Evolutionary conservation across 768 basidiomycete species (phyloP).

Genomic region (Termitomyces sp.): DNA sequence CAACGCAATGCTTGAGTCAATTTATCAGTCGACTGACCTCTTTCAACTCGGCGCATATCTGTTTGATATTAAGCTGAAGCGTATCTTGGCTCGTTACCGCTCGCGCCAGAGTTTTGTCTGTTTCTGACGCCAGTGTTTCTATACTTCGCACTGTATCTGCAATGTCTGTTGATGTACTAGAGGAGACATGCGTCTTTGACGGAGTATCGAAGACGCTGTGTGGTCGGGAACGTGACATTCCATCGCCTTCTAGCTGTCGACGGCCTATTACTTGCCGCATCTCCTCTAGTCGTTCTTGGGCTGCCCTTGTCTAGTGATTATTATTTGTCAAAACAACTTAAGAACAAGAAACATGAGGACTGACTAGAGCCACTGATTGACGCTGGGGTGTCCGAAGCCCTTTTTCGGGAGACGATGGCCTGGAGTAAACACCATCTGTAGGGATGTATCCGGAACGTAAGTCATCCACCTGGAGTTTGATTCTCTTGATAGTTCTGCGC

Average conservation of each 20-base stretch:
- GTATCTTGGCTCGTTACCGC: slow-evolving; percentile 50
- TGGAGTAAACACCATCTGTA: slow-evolving; percentile 29
- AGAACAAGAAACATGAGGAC: slow-evolving; percentile 7
- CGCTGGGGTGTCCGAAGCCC: slow-evolving; percentile 42
- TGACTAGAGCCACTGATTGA: slow-evolving; percentile 35
- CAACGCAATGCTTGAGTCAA: background rate
- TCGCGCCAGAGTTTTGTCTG: slow-evolving; percentile 48
- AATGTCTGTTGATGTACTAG: slow-evolving; percentile 15
- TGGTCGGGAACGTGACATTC: slow-evolving; percentile 41
- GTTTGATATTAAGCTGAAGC: slow-evolving; percentile 45
- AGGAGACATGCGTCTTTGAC: slow-evolving; percentile 7
- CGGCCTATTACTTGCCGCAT: slow-evolving; percentile 70
- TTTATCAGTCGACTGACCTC: slow-evolving; percentile 37
- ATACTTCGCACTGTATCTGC: slow-evolving; percentile 38
- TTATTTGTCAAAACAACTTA: background rate
- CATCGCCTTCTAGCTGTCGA: slow-evolving; percentile 41
- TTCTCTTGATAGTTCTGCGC: slow-evolving; percentile 64
- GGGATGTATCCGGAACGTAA: slow-evolving; percentile 19
- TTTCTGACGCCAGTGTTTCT: slow-evolving; percentile 48
- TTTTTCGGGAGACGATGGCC: slow-evolving; percentile 57
- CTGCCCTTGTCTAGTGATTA: slow-evolving; percentile 55
- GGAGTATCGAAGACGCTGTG: slow-evolving; percentile 32
- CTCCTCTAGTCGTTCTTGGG: slow-evolving; percentile 75
- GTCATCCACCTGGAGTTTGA: slow-evolving; percentile 63
- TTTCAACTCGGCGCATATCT: slow-evolving; percentile 44